Evolutionary conservation across 768 basidiomycete genomes (phyloP), one percentile per base, ranked within the genome.

Genomic region (Omphalotus guepiniiformis): DNA sequence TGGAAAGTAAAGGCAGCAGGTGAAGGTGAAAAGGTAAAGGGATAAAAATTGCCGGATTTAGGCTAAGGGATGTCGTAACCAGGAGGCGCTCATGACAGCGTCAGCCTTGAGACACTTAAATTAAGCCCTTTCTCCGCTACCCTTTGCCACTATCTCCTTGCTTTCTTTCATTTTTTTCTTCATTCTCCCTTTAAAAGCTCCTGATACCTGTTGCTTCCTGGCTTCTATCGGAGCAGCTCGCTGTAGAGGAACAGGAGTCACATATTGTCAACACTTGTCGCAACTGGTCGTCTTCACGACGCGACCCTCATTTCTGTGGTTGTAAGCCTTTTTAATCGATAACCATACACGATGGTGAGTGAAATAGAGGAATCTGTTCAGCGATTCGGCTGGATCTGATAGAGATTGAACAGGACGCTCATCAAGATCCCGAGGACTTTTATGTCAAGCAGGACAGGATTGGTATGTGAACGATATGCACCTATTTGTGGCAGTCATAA

Each of bases 371-470:
- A 34, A 34, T 5, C 4, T 9, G 6, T 18, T 35, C 22, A 32
- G 22, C 61, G 54, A 56, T 53, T 50, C 38, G 48, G 25, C 39
- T 56, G 37, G 59, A 66, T 66, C 58, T 65, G 39, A 61, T 50
- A 54, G 55, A 55, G 39, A 19, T 44, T 48, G 47, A 48, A 41
- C 62, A 88, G 85, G 84, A 86, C 53, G 63, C 80, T 38, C 76
- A 73, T 55, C 84, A 87, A 68, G 95, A 99, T 74, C 95, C 95
- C 48, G 94, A 97, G 67, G 93, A 94, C 58, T 81, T 93, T 61
- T 99, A 96, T 66, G 93, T 97, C 54, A 91, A 87, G 65, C 95
- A 99, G 72, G 89, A 96, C 66, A 82, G 93, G 64, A 97, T 99
- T 60, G 95, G 95, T 95, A 55, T 35, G 74, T 64, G n/a, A n/a